These are phyloP conservation scores for Astrothelium macrocarpum DNA, from an alignment of 495 filamentous ascomycete species.

Conservation along the genomic window DNA sequence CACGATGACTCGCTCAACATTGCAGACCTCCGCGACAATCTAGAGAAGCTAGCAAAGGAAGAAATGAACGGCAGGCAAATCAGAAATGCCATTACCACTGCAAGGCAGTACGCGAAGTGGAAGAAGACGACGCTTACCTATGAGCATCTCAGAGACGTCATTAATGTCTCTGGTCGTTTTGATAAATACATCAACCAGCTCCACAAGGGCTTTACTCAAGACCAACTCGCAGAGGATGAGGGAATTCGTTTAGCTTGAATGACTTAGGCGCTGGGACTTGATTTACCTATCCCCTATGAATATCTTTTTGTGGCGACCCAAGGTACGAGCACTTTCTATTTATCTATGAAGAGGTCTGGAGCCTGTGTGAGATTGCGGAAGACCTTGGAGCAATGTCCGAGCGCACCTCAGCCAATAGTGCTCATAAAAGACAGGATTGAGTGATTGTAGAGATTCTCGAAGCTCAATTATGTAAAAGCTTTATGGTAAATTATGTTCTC, in stretches of 20 bases:
- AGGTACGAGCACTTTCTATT: not conserved
- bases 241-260: not conserved
- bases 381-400: not conserved
- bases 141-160: constrained; percentile 16
- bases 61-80: constrained; percentile 11
- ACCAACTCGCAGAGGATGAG: constrained; percentile 18
- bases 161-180: constrained; percentile 20
- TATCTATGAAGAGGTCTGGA: not conserved
- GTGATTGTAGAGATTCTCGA: too few species aligned
- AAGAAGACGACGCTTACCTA: not conserved
- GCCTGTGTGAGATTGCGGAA: not conserved
- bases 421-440: too few species aligned
- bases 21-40: not conserved
- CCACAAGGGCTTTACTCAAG: constrained; percentile 9
- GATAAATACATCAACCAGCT: constrained; percentile 17
- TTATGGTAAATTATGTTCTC: too few species aligned
- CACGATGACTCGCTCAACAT: constrained; percentile 6
- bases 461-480: too few species aligned
- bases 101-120: not conserved
- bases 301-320: not conserved
- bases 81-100: not conserved
- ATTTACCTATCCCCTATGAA: not conserved
- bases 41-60: not conserved
- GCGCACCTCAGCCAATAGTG: too few species aligned
- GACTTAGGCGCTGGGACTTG: constrained; percentile 5